Conservation (phyloP, 345 rosid genomes). For the Salix purpurea region DNA sequence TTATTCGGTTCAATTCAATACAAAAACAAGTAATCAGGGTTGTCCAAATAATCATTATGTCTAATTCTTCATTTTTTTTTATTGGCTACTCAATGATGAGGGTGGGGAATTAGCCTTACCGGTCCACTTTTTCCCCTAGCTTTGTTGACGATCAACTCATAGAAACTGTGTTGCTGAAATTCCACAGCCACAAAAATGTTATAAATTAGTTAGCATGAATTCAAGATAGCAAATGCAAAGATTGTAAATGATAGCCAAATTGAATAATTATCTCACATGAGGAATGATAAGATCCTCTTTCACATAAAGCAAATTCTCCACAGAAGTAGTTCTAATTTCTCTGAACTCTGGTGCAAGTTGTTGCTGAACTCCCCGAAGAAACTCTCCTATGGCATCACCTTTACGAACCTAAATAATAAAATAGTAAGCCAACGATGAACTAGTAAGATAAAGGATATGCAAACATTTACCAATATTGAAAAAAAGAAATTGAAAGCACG, state of each 20-base stretch:
- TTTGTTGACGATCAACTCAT: conserved; percentile 88
- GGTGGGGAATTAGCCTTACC: conserved; percentile 40
- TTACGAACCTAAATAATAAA: conserved; percentile 55
- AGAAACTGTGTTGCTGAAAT: conserved; percentile 97
- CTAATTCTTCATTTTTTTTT: background rate
- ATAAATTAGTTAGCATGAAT: conserved; percentile 4
- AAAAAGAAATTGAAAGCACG: background rate
- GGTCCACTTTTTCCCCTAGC: conserved; percentile 99
- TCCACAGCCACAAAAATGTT: conserved; percentile 15
- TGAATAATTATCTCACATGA: conserved; percentile 56
- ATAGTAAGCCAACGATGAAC: background rate
- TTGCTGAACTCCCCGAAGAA: conserved; percentile 85
- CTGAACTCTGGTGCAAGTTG: conserved; percentile 99
- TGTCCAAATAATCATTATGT: background rate
- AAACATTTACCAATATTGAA: background rate
- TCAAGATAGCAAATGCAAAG: background rate
- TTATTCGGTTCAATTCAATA: background rate
- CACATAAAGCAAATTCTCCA: conserved; percentile 93
- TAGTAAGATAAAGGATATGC: background rate
- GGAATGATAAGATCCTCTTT: conserved; percentile 98
- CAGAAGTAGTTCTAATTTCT: conserved; percentile 86
- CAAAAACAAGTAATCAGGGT: background rate
- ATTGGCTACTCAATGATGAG: background rate
- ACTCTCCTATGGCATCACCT: conserved; percentile 88
- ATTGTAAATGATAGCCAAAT: background rate